phyloP scores from a whole-genome alignment of 1,139 yeast genomes.

The Nematodospora anomalae region DNA sequence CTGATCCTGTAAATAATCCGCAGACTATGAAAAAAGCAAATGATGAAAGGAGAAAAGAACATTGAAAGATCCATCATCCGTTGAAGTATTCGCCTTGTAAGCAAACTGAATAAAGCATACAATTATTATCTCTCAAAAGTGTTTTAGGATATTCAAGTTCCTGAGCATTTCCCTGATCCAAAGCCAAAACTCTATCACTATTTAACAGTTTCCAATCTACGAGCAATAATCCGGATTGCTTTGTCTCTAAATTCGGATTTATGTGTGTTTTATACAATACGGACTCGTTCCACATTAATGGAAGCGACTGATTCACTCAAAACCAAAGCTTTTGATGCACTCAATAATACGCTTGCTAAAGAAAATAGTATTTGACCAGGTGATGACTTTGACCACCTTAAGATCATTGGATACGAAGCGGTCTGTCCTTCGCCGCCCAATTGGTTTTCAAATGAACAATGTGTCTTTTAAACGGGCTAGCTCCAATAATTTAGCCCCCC shows the following conservation, averaged over 20 bases:
- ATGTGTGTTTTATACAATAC: conserved; percentile 35
- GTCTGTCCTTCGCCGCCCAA: conserved; percentile 17
- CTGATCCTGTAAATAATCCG: no score
- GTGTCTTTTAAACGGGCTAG: conserved; percentile 38
- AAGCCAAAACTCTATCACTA: conserved; percentile 34
- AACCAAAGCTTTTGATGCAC: conserved; percentile 30
- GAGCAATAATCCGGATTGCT: conserved; percentile 40
- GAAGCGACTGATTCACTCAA: conserved; percentile 43
- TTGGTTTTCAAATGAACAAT: conserved; percentile 31
- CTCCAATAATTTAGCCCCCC: conserved; percentile 33
- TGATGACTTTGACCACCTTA: conserved; percentile 38
- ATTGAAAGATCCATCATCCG: no score
- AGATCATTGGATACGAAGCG: conserved; percentile 25
- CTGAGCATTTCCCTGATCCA: conserved; percentile 32
- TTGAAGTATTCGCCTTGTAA: conserved; percentile 28
- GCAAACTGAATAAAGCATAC: conserved; percentile 32
- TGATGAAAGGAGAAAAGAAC: no score
- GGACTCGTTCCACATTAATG: conserved; percentile 39
- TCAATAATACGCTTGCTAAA: conserved; percentile 34
- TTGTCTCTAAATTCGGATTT: conserved; percentile 32
- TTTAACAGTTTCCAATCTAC: conserved; percentile 39
- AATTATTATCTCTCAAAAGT: conserved; percentile 23
- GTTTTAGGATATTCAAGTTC: conserved; percentile 33
- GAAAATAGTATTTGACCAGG: conserved; percentile 39
- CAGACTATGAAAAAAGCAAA: no score